These are phyloP conservation scores for Ophiostoma tasmaniense DNA, from an alignment of 2,329 filamentous ascomycete species.

Conservation along the genomic window DNA sequence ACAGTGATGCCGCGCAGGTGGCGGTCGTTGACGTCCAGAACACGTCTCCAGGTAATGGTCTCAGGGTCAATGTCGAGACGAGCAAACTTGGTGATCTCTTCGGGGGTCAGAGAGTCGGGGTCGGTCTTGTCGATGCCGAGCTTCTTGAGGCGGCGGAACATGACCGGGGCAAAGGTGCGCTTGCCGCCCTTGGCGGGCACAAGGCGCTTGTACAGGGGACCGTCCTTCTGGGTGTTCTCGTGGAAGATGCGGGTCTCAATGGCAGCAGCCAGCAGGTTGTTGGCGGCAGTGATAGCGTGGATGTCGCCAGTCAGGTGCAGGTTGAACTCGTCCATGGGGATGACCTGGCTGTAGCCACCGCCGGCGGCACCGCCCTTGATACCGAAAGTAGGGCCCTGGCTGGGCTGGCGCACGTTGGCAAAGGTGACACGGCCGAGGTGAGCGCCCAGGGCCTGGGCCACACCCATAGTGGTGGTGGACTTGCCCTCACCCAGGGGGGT, in stretches of 20 bases:
- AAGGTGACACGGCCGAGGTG: constrained; percentile 84
- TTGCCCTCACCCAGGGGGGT: constrained; percentile 96
- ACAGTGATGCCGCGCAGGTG: constrained; percentile 85
- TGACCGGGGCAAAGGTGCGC: constrained; percentile 76
- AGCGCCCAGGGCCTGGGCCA: constrained; percentile 84
- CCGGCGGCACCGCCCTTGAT: constrained; percentile 98
- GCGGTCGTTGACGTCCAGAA: constrained; percentile 94
- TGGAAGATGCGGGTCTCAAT: constrained; percentile 99
- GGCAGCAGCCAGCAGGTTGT: constrained; percentile 91
- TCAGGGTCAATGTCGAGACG: constrained; percentile 91
- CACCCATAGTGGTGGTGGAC: constrained; percentile 93
- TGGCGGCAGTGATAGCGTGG: constrained; percentile 91
- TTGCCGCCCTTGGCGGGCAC: constrained; percentile 86
- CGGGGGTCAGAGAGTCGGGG: constrained; percentile 79
- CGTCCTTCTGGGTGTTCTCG: constrained; percentile 90
- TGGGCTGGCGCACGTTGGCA: constrained; percentile 94
- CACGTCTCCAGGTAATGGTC: constrained; percentile 94
- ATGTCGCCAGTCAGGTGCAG: constrained; percentile 96
- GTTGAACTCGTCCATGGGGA: constrained; percentile 99
- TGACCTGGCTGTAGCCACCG: constrained; percentile 97
- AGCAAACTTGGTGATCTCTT: constrained; percentile 84
- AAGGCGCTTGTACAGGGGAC: constrained; percentile 74
- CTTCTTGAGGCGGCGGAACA: constrained; percentile 91
- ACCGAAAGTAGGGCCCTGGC: constrained; percentile 94
- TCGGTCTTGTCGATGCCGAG: constrained; percentile 92